A percentile compares a stretch with the other conserved stretches of the same genome.
Conservation (phyloP, 1,284 basidiomycete genomes). For the Gastroboletus turbinatus region DNA sequence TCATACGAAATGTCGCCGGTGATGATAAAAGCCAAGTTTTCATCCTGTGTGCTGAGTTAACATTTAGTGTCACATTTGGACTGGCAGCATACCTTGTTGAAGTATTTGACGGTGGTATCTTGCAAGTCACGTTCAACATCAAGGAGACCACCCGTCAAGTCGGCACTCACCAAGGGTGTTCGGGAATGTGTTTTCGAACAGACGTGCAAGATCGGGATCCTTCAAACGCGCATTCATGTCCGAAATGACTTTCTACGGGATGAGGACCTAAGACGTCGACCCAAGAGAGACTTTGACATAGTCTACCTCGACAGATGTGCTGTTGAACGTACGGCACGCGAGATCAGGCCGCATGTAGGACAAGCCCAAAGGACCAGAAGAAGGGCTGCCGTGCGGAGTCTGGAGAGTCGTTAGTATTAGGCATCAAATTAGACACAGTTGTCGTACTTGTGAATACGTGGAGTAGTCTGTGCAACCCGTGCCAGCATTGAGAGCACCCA, state of each 20-base stretch:
- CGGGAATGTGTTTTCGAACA: constrained; percentile 78
- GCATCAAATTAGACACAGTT: not conserved
- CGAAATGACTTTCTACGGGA: constrained; percentile 55
- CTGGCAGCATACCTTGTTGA: constrained; percentile 45
- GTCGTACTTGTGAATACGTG: constrained; percentile 54
- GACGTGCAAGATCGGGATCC: constrained; percentile 69
- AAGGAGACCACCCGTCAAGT: not conserved
- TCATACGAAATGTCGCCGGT: constrained; percentile 79
- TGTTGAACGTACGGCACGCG: constrained; percentile 71
- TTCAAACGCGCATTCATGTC: constrained; percentile 70
- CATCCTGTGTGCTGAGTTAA: constrained; percentile 36
- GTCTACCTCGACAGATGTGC: constrained; percentile 64
- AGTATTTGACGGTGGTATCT: constrained; percentile 79
- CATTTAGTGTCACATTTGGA: not conserved
- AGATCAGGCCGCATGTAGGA: constrained; percentile 71
- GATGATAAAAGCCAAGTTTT: constrained; percentile 75
- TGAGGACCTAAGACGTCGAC: not conserved
- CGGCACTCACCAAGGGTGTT: constrained; percentile 61
- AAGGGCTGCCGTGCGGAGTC: constrained; percentile 58
- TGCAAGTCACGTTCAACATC: not conserved
- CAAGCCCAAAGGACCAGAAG: constrained; percentile 58
- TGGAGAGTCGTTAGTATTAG: constrained; percentile 25
- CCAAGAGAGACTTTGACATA: not conserved
- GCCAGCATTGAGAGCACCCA: constrained; percentile 30
- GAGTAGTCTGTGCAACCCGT: constrained; percentile 64